phyloP scores from a whole-genome alignment of 305 asterid genomes.

The Salvia sclarea region DNA sequence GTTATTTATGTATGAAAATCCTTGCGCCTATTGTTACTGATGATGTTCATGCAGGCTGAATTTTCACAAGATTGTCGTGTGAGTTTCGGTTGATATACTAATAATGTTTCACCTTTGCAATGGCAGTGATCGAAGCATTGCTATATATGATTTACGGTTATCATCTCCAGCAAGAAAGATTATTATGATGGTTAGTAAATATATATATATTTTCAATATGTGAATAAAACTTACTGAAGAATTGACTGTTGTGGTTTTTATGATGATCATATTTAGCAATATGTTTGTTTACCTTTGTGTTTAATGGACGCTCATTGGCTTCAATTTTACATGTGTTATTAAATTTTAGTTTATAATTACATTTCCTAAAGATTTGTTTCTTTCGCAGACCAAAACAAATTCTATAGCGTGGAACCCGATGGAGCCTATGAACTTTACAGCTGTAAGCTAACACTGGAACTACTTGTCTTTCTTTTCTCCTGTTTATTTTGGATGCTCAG shows the following conservation, averaged over 20 bases:
- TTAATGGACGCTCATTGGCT: not conserved
- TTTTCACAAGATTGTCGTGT: constrained; percentile 12
- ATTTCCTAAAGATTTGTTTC: constrained; percentile 25
- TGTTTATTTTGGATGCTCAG: constrained; percentile 19
- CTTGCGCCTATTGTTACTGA: constrained; percentile 1
- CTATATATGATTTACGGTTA: constrained; percentile 71
- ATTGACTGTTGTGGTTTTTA: not conserved
- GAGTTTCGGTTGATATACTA: constrained; percentile 19
- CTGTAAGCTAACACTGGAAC: constrained; percentile 54
- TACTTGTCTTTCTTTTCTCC: not conserved
- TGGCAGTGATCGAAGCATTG: constrained; percentile 90
- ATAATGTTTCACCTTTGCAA: constrained; percentile 19
- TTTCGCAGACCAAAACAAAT: constrained; percentile 80
- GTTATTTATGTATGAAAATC: constrained; percentile 2
- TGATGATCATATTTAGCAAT: constrained; percentile 8
- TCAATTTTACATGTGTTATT: not conserved
- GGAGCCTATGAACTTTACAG: constrained; percentile 99
- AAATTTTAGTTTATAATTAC: not conserved
- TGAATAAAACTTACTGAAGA: not conserved
- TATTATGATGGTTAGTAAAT: constrained; percentile 68
- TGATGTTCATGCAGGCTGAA: constrained; percentile 10
- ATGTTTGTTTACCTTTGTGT: constrained; percentile 15
- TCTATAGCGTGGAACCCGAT: constrained; percentile 94
- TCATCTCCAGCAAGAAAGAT: constrained; percentile 85
- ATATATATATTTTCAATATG: constrained; percentile 1